These are phyloP conservation scores for Ophiocordyceps unilateralis DNA, from an alignment of 2,329 filamentous ascomycete species.

Conservation along the genomic window DNA sequence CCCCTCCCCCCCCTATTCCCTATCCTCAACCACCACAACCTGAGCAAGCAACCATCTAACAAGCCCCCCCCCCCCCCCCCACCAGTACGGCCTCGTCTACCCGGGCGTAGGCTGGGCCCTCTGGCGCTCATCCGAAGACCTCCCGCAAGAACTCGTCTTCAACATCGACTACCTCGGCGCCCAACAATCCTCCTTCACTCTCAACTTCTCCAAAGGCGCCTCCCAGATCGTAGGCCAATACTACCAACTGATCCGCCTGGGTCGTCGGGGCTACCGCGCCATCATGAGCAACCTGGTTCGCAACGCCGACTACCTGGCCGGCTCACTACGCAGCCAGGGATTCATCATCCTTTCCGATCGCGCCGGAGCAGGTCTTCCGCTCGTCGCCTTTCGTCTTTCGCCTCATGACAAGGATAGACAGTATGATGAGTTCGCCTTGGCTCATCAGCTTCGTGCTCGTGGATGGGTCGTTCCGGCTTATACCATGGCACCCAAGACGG, in stretches of 20 bases:
- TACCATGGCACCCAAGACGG: constrained; percentile 84
- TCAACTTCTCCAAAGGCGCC: constrained; percentile 94
- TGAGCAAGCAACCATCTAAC: not conserved
- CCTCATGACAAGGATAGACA: constrained; percentile 28
- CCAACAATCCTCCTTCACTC: constrained; percentile 86
- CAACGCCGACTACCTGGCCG: constrained; percentile 73
- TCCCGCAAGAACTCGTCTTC: constrained; percentile 87
- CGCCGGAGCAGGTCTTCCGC: constrained; percentile 60
- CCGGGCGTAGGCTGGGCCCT: constrained; percentile 90
- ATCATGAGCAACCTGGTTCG: constrained; percentile 92
- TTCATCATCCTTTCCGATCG: constrained; percentile 81
- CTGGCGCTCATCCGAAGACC: constrained; percentile 68
- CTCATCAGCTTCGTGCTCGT: constrained; percentile 70
- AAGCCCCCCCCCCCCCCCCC: no score
- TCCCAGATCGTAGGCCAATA: constrained; percentile 93
- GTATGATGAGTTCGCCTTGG: constrained; percentile 62
- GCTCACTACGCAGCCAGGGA: constrained; percentile 53
- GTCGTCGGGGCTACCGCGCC: constrained; percentile 76
- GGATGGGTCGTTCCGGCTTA: constrained; percentile 94
- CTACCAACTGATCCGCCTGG: constrained; percentile 89
- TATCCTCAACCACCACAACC: not conserved
- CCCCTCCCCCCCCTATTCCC: no score
- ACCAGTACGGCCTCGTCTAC: constrained; percentile 50
- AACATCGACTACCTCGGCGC: constrained; percentile 98
- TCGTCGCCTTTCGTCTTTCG: constrained; percentile 82